phyloP scores from a whole-genome alignment of 192 early-diverging fungal genomes.

The Ramicandelaber brevisporus region DNA sequence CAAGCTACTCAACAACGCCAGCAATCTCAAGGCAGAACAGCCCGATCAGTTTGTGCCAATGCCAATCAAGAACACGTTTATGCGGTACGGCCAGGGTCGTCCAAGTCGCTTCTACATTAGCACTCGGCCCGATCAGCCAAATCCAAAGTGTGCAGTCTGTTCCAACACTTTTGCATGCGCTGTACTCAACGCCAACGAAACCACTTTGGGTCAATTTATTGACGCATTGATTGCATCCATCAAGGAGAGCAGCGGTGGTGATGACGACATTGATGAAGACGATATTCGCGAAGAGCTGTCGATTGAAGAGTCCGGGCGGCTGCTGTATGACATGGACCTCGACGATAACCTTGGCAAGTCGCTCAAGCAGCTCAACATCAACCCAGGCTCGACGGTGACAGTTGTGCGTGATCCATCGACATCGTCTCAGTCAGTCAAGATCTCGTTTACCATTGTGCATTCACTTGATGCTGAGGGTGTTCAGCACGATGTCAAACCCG shows the following conservation, averaged over 20 bases:
- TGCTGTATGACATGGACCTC: slow-evolving; percentile 75
- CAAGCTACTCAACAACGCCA: slow-evolving; percentile 24
- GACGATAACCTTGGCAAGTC: slow-evolving; percentile 44
- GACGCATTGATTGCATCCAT: slow-evolving; percentile 11
- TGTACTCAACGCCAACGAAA: slow-evolving; percentile 21
- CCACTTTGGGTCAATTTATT: slow-evolving; percentile 44
- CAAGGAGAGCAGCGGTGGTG: slow-evolving; percentile 5
- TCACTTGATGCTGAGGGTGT: no score
- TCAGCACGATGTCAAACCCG: no score
- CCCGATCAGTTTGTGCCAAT: background rate
- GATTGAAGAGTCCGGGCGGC: slow-evolving; percentile 38
- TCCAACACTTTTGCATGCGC: slow-evolving; percentile 30
- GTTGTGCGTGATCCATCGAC: slow-evolving; percentile 11
- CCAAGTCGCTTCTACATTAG: background rate
- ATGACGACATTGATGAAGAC: slow-evolving; percentile 10
- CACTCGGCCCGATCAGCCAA: slow-evolving; percentile 27
- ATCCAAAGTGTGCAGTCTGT: slow-evolving; percentile 55
- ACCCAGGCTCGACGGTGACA: slow-evolving; percentile 24
- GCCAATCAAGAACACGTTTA: background rate
- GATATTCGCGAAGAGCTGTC: slow-evolving; percentile 42
- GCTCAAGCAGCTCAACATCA: slow-evolving; percentile 29
- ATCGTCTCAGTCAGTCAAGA: no score
- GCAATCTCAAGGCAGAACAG: slow-evolving; percentile 11
- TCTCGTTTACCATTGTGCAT: no score
- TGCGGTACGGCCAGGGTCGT: background rate